Conservation (phyloP, 2,329 filamentous ascomycete species). For the Lojkania enalia region DNA sequence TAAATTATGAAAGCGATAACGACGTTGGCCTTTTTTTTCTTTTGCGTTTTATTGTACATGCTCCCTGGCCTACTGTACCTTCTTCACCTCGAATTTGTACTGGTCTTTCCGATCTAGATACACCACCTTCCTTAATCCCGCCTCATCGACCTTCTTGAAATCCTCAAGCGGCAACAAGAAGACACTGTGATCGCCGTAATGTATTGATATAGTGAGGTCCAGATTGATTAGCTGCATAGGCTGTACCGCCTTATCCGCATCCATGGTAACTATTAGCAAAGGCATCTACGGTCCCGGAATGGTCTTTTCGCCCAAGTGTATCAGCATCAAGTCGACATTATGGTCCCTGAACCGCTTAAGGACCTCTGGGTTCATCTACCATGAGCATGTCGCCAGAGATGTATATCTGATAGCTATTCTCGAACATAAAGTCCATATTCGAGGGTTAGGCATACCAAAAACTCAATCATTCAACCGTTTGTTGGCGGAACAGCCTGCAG, state of each 20-base stretch:
- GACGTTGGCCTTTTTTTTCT: too few relatives aligned
- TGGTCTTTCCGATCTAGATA: constrained; percentile 64
- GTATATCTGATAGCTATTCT: constrained; percentile 62
- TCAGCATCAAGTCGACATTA: constrained; percentile 67
- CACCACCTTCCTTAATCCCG: constrained; percentile 58
- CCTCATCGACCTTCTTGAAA: constrained; percentile 59
- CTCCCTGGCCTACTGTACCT: too few relatives aligned
- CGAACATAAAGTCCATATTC: constrained; percentile 34
- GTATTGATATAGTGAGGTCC: constrained; percentile 54
- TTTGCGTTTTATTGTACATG: too few relatives aligned
- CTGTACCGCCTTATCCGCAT: constrained; percentile 64
- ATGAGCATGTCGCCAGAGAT: constrained; percentile 69
- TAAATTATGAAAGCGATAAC: too few relatives aligned
- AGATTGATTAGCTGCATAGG: constrained; percentile 63
- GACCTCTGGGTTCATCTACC: constrained; percentile 65
- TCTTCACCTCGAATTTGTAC: constrained; percentile 57
- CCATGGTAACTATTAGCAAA: constrained; percentile 70
- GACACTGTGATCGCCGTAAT: constrained; percentile 56
- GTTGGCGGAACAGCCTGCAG: constrained; percentile 63
- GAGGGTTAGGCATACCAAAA: constrained; percentile 44
- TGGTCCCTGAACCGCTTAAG: constrained; percentile 57
- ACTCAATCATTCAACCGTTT: constrained; percentile 68
- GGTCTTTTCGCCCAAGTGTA: constrained; percentile 68
- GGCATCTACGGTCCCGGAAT: constrained; percentile 63
- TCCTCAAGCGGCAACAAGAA: constrained; percentile 63